Percentiles rank a stretch among this genome's conserved stretches.
Conservation (phyloP, 1,139 yeast species). For the Zygotorulaspora mrakii region DNA sequence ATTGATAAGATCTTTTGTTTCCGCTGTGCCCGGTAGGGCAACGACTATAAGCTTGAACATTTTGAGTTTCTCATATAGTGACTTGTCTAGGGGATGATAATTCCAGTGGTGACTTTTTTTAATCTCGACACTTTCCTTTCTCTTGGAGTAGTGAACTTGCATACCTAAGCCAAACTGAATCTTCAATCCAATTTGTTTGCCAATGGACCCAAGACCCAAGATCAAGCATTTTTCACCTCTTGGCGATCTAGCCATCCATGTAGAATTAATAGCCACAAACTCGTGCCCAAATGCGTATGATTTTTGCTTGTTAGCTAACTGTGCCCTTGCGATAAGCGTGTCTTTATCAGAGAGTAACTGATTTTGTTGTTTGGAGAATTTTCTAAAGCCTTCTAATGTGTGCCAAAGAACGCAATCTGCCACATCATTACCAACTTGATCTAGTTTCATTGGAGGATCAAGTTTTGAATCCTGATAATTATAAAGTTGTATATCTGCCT, state of each 20-base stretch:
- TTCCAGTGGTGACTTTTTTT: constrained; percentile 33
- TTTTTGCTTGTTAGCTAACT: constrained; percentile 28
- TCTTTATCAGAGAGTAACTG: constrained; percentile 40
- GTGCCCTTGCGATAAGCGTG: constrained; percentile 39
- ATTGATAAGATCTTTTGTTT: constrained; percentile 57
- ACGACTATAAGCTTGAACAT: constrained; percentile 56
- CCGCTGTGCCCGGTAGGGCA: constrained; percentile 63
- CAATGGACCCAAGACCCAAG: constrained; percentile 78
- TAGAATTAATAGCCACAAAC: no score
- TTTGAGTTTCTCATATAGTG: constrained; percentile 25
- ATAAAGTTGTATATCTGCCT: constrained; percentile 23
- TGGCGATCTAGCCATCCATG: constrained; percentile 53
- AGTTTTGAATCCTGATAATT: constrained; percentile 27
- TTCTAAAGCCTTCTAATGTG: constrained; percentile 61
- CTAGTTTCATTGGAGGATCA: constrained; percentile 4
- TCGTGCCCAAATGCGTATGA: constrained; percentile 41
- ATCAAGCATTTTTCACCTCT: constrained; percentile 58
- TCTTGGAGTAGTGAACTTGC: constrained; percentile 62
- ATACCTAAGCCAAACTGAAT: constrained; percentile 57
- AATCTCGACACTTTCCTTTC: constrained; percentile 40
- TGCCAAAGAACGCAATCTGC: constrained; percentile 75
- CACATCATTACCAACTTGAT: constrained; percentile 49
- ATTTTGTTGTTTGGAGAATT: constrained; percentile 41
- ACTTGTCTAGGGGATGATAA: constrained; percentile 41
- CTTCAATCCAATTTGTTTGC: constrained; percentile 57